Evolutionary conservation across 169 alveolate genomes (phyloP).

Genomic region (Babesia ovata): DNA sequence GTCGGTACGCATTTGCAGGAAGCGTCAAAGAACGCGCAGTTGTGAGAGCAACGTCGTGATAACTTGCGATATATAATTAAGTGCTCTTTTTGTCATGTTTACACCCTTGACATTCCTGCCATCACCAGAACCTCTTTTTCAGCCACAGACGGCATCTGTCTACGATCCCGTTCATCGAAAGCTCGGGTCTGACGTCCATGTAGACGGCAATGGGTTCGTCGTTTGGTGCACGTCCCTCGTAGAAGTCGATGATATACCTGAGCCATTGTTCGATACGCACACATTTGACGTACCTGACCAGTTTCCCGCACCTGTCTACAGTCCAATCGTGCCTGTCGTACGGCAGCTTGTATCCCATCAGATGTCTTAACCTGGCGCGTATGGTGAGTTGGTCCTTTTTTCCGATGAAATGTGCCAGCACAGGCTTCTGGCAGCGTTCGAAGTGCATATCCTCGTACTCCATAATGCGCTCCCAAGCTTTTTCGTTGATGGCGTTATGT

Average conservation of each 20-base stretch:
- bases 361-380: slow-evolving; percentile 58
- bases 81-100: not conserved
- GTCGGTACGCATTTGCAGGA: slow-evolving; percentile 54
- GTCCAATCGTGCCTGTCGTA: slow-evolving; percentile 81
- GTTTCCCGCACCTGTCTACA: slow-evolving; percentile 78
- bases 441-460: slow-evolving; percentile 71
- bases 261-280: not conserved
- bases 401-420: slow-evolving; percentile 70
- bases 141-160: slow-evolving; percentile 58
- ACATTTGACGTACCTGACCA: slow-evolving; percentile 56
- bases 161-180: slow-evolving; percentile 44
- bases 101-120: too few relatives aligned
- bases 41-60: not conserved
- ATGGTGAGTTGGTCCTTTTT: slow-evolving; percentile 70
- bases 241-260: slow-evolving; percentile 67
- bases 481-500: slow-evolving; percentile 78
- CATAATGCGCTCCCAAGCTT: slow-evolving; percentile 79
- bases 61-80: not conserved
- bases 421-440: slow-evolving; percentile 68
- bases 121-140: slow-evolving; percentile 13
- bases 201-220: slow-evolving; percentile 51
- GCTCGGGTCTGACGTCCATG: slow-evolving; percentile 67
- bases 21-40: slow-evolving; percentile 41
- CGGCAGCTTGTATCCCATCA: slow-evolving; percentile 75
- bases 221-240: slow-evolving; percentile 60